Conservation (phyloP, 2,329 filamentous ascomycete species). For the Arthrobotrys musiformis region DNA sequence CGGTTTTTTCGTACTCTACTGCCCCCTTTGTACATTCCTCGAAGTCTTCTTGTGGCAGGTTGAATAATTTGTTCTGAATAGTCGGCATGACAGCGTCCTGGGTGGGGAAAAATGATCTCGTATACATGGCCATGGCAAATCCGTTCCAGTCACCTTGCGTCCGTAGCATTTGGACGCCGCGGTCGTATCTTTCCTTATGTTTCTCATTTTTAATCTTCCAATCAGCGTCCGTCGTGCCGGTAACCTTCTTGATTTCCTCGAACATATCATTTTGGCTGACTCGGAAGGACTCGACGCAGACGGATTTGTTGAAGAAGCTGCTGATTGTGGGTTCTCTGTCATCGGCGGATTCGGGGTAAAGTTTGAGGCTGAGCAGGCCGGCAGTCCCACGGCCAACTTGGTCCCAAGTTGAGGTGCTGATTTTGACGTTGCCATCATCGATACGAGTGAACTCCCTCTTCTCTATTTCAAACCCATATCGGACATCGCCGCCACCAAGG, state of each 20-base stretch:
- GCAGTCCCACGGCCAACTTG: conserved; percentile 70
- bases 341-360: conserved; percentile 60
- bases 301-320: conserved; percentile 65
- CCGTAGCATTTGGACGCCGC: conserved; percentile 63
- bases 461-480: conserved; percentile 67
- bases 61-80: conserved; percentile 68
- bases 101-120: conserved; percentile 68
- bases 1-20: conserved; percentile 64
- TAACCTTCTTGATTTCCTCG: conserved; percentile 70
- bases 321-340: conserved; percentile 64
- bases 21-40: conserved; percentile 69
- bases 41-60: conserved; percentile 70
- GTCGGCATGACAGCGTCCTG: conserved; percentile 64
- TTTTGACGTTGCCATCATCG: conserved; percentile 69
- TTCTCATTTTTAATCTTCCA: conserved; percentile 70
- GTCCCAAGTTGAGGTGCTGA: conserved; percentile 71
- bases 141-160: conserved; percentile 64
- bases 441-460: conserved; percentile 62
- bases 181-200: conserved; percentile 65
- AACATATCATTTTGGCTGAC: conserved; percentile 74
- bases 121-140: conserved; percentile 68
- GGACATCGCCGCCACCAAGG: conserved; percentile 61
- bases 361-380: conserved; percentile 65
- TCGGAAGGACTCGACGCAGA: conserved; percentile 70
- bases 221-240: conserved; percentile 69